Base-by-base conservation (phyloP, 2,329 filamentous ascomycete species). In the Trichoderma hamatum region DNA sequence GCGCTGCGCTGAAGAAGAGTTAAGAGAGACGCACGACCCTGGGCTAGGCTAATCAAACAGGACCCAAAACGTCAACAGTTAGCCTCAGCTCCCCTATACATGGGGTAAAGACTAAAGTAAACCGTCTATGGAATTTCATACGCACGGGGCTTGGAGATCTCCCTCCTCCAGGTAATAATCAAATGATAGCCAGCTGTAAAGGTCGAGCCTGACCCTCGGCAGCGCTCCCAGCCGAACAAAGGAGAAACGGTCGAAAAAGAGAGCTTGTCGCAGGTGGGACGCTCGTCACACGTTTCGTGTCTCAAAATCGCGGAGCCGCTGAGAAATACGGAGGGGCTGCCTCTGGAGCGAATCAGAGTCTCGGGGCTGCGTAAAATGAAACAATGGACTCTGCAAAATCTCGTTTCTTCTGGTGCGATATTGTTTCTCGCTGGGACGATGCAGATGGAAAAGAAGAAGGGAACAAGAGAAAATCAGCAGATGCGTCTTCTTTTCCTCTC, bases 251-350 rank as follows among this genome's bases (percentile, higher is more conserved):
- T 28, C 6, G 16, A 52, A 36, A 28, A 7, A 34, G 24, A 49
- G 30, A 24, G 46, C 34, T 34, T 52, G 68, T 60, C 62, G 62
- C 68, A 67, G 39, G 64, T 67, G 59, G 56, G 66, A 68, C 66
- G 56, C 66, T 68, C 66, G 64, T 70, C 68, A 49, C 61, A 70
- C 68, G 58, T 56, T 36, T 67, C 43, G 63, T 43, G 68, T 70
- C 68, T 70, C 68, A 68, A 68, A 49, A 28, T 55, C 46, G 43
- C 32, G 49, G 39, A 55, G 36, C 13, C 21, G 43, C 16, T 68
- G 28, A 54, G 55, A 68, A 61, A 68, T 34, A 56, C 43, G 56
- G 65, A 52, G 32, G 30, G 32, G 28, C 5, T 16, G 46, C 3
- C 7, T 34, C n/a, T 26, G 54, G n/a, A n/a, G n/a, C n/a, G n/a